Evolutionary conservation across 2,329 filamentous ascomycete genomes (phyloP).

Genomic region (Cladosporium austrohemisphaericum): DNA sequence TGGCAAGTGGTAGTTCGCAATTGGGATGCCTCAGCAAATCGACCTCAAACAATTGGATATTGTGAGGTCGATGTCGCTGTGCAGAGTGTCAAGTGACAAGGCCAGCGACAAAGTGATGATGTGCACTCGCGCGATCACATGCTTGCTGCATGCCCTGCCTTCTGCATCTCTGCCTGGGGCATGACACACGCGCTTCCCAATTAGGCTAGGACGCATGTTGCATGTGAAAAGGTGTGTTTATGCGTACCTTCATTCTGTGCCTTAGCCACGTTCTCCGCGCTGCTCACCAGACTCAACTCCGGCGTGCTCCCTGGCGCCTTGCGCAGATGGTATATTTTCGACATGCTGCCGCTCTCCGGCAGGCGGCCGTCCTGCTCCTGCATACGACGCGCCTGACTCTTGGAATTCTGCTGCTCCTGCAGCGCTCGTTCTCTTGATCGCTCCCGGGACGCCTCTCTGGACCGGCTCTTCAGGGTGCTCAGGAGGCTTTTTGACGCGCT

Average conservation of each 20-base stretch:
- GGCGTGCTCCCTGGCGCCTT: conserved; percentile 47
- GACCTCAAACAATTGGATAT: neutral
- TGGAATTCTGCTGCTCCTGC: conserved; percentile 17
- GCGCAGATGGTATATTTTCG: conserved; percentile 39
- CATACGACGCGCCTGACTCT: conserved; percentile 23
- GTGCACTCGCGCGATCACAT: conserved; percentile 6
- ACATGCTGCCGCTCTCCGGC: conserved; percentile 31
- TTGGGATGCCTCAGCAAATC: conserved; percentile 1
- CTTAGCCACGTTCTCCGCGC: conserved; percentile 28
- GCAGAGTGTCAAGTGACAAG: neutral
- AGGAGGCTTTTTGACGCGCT: conserved; percentile 28
- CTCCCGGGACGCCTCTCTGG: conserved; percentile 11
- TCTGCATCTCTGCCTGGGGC: neutral
- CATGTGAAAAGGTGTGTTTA: conserved; percentile 1
- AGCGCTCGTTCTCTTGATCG: neutral
- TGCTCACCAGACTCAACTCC: conserved; percentile 39
- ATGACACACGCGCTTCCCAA: neutral
- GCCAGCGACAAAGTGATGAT: neutral
- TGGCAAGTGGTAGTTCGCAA: neutral
- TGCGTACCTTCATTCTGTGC: conserved; percentile 26
- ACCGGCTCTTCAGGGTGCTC: conserved; percentile 26
- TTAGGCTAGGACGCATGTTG: neutral
- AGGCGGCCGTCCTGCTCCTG: conserved; percentile 29
- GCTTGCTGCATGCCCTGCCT: conserved; percentile 1
- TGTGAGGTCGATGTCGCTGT: neutral